These are phyloP conservation scores for Micractinium conductrix DNA, from an alignment of 139 green algal species.

Conservation along the genomic window DNA sequence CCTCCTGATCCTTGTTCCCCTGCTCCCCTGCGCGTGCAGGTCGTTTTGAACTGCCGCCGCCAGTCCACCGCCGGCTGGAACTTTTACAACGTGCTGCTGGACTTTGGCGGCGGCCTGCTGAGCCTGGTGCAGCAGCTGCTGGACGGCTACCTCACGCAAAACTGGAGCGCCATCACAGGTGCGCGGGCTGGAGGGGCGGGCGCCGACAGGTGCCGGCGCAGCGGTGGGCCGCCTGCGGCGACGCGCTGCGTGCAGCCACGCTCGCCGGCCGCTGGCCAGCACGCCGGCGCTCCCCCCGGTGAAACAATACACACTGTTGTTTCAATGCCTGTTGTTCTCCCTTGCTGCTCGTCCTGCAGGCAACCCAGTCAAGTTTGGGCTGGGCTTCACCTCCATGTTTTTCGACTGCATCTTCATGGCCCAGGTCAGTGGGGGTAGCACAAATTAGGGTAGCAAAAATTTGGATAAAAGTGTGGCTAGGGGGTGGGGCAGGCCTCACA, in stretches of 20 bases:
- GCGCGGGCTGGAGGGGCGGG: neutral
- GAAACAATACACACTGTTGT: neutral
- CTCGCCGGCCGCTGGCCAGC: neutral
- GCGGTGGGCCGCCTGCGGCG: neutral
- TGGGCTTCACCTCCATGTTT: slow-evolving; percentile 60
- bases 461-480: no score
- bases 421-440: no score
- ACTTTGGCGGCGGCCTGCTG: slow-evolving; percentile 65
- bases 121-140: slow-evolving; percentile 61
- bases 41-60: slow-evolving; percentile 56
- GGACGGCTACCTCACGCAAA: slow-evolving; percentile 20
- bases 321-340: neutral
- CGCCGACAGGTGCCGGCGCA: neutral
- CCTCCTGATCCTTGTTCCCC: neutral
- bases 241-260: neutral
- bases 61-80: slow-evolving; percentile 57
- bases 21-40: slow-evolving; percentile 30
- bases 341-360: slow-evolving; percentile 33
- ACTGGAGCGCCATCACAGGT: slow-evolving; percentile 33
- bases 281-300: neutral
- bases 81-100: slow-evolving; percentile 60
- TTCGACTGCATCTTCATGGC: slow-evolving; percentile 74
- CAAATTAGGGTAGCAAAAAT: no score
- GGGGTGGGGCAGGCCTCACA: no score
- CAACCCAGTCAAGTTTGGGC: slow-evolving; percentile 70